Conservation (phyloP, 2,329 filamentous ascomycete species). For the Penicillium verrucosum region DNA sequence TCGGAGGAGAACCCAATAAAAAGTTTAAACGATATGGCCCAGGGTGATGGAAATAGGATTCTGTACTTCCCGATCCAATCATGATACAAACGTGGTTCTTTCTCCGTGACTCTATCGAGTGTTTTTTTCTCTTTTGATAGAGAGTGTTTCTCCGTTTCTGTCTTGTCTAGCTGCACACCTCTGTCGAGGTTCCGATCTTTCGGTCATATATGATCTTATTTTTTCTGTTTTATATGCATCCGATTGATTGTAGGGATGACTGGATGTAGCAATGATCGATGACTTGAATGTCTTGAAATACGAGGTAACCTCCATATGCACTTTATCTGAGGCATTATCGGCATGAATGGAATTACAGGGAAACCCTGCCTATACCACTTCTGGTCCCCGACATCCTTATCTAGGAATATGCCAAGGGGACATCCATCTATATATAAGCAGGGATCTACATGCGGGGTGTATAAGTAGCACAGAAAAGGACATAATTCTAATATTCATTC, state of each 20-base stretch:
- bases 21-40: conserved; percentile 29
- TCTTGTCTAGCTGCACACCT: conserved; percentile 2
- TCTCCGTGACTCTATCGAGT: conserved; percentile 16
- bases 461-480: neutral
- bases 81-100: conserved; percentile 28
- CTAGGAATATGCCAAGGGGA: neutral
- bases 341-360: neutral
- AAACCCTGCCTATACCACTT: conserved; percentile 1
- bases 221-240: neutral
- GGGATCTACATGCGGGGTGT: conserved; percentile 1
- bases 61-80: conserved; percentile 27
- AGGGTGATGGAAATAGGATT: conserved; percentile 22
- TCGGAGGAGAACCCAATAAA: conserved; percentile 30
- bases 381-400: neutral
- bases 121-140: neutral
- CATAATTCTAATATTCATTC: neutral
- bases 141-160: neutral
- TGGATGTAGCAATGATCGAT: neutral
- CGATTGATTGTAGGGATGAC: neutral
- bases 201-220: conserved; percentile 5
- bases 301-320: neutral
- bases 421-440: neutral
- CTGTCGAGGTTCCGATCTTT: neutral
- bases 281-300: neutral
- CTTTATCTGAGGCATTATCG: neutral